Conservation (phyloP, 176 grass and related monocot species). For the Dendrocalamus sinicus region DNA sequence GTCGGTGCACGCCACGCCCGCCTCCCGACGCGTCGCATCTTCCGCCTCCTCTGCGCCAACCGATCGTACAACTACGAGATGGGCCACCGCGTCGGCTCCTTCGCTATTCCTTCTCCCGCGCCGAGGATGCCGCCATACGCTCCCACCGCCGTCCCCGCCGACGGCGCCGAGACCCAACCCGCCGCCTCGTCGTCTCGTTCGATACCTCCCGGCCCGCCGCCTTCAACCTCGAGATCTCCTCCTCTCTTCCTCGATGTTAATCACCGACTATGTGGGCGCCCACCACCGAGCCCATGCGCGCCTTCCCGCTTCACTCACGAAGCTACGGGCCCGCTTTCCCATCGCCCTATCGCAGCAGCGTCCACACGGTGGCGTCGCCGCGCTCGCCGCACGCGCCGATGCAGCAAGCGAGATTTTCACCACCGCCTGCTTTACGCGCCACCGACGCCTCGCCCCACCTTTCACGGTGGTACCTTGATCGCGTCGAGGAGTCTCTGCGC, state of each 20-base stretch:
- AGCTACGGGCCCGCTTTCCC: constrained; percentile 45
- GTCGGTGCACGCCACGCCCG: no score
- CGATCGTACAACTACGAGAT: constrained; percentile 92
- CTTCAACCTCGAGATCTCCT: constrained; percentile 84
- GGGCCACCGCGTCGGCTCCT: constrained; percentile 62
- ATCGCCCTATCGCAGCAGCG: constrained; percentile 51
- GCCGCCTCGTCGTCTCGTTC: constrained; percentile 75
- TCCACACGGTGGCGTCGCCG: constrained; percentile 52
- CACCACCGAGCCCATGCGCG: constrained; percentile 66
- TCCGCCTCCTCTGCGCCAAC: constrained; percentile 69
- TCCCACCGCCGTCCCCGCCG: constrained; percentile 32
- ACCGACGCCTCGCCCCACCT: constrained; percentile 80
- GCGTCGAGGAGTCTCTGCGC: constrained; percentile 52
- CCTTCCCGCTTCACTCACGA: constrained; percentile 65
- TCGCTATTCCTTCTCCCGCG: constrained; percentile 73
- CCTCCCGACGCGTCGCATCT: constrained; percentile 75
- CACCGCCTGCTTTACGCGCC: constrained; percentile 61
- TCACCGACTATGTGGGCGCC: constrained; percentile 75
- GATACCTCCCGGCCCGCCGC: constrained; percentile 63
- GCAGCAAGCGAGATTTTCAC: constrained; percentile 62
- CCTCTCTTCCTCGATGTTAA: constrained; percentile 64
- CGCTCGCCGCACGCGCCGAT: constrained; percentile 16
- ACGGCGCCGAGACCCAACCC: constrained; percentile 67
- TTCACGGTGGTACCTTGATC: constrained; percentile 48
- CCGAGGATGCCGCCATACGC: constrained; percentile 62